Conservation (phyloP, 2,329 filamentous ascomycete genomes). For the Neonectria faginata region DNA sequence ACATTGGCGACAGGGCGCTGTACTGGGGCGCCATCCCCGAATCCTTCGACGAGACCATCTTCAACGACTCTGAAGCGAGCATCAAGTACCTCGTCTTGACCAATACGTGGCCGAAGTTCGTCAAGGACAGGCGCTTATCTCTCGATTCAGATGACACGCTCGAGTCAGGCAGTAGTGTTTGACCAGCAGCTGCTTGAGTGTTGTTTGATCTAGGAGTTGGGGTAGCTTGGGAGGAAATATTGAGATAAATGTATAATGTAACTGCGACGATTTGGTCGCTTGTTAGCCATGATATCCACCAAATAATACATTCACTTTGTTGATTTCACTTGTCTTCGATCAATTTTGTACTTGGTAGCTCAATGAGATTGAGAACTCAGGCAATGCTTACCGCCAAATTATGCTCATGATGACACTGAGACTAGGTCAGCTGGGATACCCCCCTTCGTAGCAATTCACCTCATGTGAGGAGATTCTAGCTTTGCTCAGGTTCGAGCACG, state of each 20-base stretch:
- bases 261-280: background rate
- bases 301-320: background rate
- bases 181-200: background rate
- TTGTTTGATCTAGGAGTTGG: background rate
- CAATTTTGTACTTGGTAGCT: too few species aligned
- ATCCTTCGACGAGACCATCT: constrained; percentile 65
- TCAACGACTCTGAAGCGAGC: constrained; percentile 69
- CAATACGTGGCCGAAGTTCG: constrained; percentile 76
- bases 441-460: too few species aligned
- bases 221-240: background rate
- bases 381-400: too few species aligned
- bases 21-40: constrained; percentile 62
- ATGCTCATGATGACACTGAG: too few species aligned
- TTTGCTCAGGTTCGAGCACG: too few species aligned
- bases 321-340: background rate
- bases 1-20: constrained; percentile 43
- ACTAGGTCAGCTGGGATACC: too few species aligned
- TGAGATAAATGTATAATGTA: background rate
- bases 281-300: background rate
- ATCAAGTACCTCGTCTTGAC: constrained; percentile 77
- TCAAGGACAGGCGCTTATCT: constrained; percentile 55
- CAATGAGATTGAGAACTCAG: too few species aligned
- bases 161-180: constrained; percentile 34
- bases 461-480: too few species aligned
- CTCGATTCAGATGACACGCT: constrained; percentile 46